A percentile compares a stretch with the other conserved stretches of the same genome.
Conservation (phyloP, 805 yeast species). For the Kluyveromyces siamensis region DNA sequence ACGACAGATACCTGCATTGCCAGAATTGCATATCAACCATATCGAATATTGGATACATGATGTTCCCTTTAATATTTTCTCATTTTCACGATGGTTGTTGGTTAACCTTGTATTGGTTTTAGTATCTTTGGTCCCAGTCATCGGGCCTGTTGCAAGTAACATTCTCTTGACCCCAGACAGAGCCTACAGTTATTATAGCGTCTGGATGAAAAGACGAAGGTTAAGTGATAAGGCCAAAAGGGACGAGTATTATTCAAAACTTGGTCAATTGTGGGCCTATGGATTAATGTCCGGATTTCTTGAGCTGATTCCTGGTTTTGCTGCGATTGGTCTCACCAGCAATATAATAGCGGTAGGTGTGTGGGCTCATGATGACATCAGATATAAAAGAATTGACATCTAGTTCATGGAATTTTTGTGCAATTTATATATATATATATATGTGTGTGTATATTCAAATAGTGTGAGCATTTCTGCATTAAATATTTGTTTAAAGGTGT, state of each 20-base stretch:
- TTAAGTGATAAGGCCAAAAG: conserved; percentile 1
- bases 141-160: conserved; percentile 27
- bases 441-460: no score
- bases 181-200: conserved; percentile 18
- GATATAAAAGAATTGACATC: conserved; percentile 6
- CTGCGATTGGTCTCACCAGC: conserved; percentile 47
- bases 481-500: not conserved
- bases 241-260: conserved; percentile 3
- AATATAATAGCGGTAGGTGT: conserved; percentile 55
- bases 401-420: not conserved
- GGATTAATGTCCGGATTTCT: conserved; percentile 21
- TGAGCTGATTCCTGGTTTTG: conserved; percentile 27
- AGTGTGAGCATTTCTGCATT: not conserved
- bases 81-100: conserved; percentile 5
- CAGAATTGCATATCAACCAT: conserved; percentile 3
- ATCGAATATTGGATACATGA: conserved; percentile 14
- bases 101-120: conserved; percentile 8
- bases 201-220: conserved; percentile 14
- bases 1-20: conserved; percentile 3
- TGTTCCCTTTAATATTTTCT: conserved; percentile 8
- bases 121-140: conserved; percentile 25
- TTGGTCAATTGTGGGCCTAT: conserved; percentile 21
- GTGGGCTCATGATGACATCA: conserved; percentile 43
- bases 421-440: no score
- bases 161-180: conserved; percentile 21